Base-by-base conservation (phyloP, 2,329 filamentous ascomycete species). In the Atkinsonella hypoxylon region DNA sequence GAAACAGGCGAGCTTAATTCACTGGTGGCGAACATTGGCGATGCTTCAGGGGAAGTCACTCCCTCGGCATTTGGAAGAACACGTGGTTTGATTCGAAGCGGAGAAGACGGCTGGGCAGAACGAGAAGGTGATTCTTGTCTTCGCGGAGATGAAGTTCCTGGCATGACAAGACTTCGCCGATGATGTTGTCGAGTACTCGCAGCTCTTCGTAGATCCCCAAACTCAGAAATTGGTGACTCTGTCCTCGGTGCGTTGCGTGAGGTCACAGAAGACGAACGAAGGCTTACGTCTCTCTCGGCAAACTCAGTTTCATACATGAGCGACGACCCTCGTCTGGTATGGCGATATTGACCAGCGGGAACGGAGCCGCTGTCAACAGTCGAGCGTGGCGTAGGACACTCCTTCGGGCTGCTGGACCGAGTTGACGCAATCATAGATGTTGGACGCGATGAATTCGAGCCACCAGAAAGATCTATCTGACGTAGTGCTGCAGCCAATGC, bases 81-180 rank as follows among this genome's bases (percentile, higher is more conserved):
- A 34, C 90, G 82, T 34, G 90, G 86, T 62, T 95, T 97, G 44
- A 94, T 89, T 38, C 91, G 81, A 51, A 98, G 70, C 1, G 93
- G 93, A 1, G 89, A 95, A 1, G 90, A 88, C 3, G 89, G 88
- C 45, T 84, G 88, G 34, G 83, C 81, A 8, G 78, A 72, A 56
- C 91, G 79, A 9, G 85, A 90, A 3, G 93, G 93, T 0, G 93
- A 98, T 60, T 91, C 87, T 61, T 95, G 89, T 26, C 93, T 82
- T 48, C 82, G 84, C 41, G 87, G 87, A 10, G 89, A 94, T 36
- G 85, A 79, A 8, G 88, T 75, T 10, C 87, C 77, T 0, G 90
- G 83, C 17, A 96, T 76, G 47, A 95, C 85, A 51, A 96, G 75
- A 62, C 91, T 97, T 59, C 86, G 83, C 44, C 93, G 82, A 57